Evolutionary conservation across 2,329 filamentous ascomycete genomes (phyloP), one percentile per base, ranked within the genome.

Genomic region (Stromatinia cepivora): DNA sequence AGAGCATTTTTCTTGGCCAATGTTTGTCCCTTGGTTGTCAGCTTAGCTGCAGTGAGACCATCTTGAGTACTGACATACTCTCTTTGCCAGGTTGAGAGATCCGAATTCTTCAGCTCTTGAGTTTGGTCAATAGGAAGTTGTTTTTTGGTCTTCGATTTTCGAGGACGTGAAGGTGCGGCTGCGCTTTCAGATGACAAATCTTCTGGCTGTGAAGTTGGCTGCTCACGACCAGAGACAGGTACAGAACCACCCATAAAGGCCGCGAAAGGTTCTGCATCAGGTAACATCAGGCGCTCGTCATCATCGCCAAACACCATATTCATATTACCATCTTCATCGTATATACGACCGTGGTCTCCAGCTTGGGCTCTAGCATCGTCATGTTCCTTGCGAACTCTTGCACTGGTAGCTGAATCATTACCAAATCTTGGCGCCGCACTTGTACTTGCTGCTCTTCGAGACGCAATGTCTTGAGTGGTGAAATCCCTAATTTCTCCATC

Each of bases 1-100:
- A 83, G 82, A 0, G 88, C 89, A 70, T 90, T 90, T 75, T 85
- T 87, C 78, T 86, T 90, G 2, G 88, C 86, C 54, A 84, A 80
- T 0, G 78, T 77, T 17, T 78, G 72, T 20, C 80, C 74, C 61
- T 80, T 82, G 46, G 82, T 79, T 8, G 63, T 69, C 80, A 79
- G 73, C 72, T 86, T 88, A 28, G 80, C 75, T 42, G 78, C 80
- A 9, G 75, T 75, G 11, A 82, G 83, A 17, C 79, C 78, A 0
- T 78, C 80, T 86, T 92, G 93, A 72, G 88, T 90, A 15, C 80
- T 74, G 1, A 85, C 72, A 72, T 91, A 92, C 39, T 87, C 80
- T 2, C 81, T 79, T 71, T 86, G 86, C 86, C 87, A 89, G n/a
- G 79, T 77, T 0, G 81, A 79, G 2, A 91, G 78, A 28, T 87